phyloP scores from a whole-genome alignment of 441 rosid species.

The Eutrema salsugineum region DNA sequence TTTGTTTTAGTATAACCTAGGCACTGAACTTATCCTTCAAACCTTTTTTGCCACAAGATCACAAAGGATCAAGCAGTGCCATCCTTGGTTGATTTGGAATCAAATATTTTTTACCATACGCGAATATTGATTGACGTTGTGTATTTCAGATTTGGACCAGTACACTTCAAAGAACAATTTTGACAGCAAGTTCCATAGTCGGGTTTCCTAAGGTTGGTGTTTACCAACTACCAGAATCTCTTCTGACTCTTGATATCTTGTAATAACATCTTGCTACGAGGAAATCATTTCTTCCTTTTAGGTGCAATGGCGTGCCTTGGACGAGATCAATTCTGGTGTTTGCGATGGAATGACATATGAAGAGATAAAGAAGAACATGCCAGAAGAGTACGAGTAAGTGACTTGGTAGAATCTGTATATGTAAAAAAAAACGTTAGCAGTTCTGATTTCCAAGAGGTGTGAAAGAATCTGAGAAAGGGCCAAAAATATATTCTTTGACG shows the following conservation, averaged over 20 bases:
- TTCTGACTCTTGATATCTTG: neutral
- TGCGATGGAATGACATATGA: slow-evolving; percentile 99
- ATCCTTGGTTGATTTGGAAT: slow-evolving; percentile 3
- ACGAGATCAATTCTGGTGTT: slow-evolving; percentile 97
- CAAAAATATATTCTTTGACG: neutral
- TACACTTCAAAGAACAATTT: slow-evolving; percentile 90
- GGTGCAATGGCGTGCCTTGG: slow-evolving; percentile 99
- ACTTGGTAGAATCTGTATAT: neutral
- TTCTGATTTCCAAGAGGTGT: neutral
- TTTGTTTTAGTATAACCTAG: neutral
- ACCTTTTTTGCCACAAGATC: neutral
- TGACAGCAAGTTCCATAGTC: slow-evolving; percentile 81
- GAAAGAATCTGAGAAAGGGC: neutral
- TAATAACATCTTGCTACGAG: neutral
- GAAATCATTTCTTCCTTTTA: slow-evolving; percentile 22
- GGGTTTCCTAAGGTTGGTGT: slow-evolving; percentile 95
- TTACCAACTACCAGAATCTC: neutral
- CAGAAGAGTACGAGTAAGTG: slow-evolving; percentile 92
- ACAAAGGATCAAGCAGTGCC: neutral
- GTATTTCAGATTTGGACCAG: slow-evolving; percentile 92
- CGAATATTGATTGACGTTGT: neutral
- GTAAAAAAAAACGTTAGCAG: neutral
- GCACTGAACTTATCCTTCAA: slow-evolving; percentile 9
- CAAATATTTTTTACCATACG: neutral
- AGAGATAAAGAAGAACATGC: slow-evolving; percentile 93